Percentiles rank a stretch among this genome's conserved stretches.
Evolutionary conservation across 2,329 filamentous ascomycete genomes (phyloP).

Genomic region (Phyllosticta capitalensis): DNA sequence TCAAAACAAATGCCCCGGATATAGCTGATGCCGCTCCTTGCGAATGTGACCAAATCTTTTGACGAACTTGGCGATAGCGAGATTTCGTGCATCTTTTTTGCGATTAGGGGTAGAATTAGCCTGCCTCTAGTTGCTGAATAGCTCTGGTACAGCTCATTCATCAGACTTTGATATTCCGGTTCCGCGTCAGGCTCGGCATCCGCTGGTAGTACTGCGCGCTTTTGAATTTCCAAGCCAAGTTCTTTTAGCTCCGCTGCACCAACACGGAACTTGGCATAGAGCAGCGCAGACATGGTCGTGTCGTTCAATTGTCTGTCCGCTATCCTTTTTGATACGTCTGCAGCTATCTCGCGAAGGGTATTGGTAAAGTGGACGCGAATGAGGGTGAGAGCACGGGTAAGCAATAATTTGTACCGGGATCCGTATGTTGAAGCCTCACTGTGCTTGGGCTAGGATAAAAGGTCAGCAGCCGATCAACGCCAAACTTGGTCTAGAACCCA

Average conservation of each 20-base stretch:
- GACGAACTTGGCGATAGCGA: conserved; percentile 50
- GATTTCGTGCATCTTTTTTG: conserved; percentile 50
- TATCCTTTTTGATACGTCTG: conserved; percentile 53
- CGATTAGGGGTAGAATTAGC: conserved; percentile 52
- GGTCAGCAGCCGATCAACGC: neutral
- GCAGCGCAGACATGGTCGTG: conserved; percentile 59
- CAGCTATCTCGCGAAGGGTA: conserved; percentile 51
- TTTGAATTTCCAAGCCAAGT: conserved; percentile 58
- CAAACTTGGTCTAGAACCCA: conserved; percentile 35
- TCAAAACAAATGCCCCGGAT: conserved; percentile 56
- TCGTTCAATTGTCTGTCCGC: conserved; percentile 60
- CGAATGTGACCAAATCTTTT: conserved; percentile 56
- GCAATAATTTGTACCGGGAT: conserved; percentile 73
- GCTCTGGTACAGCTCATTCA: conserved; percentile 56
- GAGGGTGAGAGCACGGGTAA: conserved; percentile 59
- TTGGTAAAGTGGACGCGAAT: conserved; percentile 58
- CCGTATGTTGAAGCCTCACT: conserved; percentile 82
- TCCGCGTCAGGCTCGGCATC: conserved; percentile 50
- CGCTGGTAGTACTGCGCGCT: conserved; percentile 50
- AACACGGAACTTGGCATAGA: conserved; percentile 63
- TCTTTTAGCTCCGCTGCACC: conserved; percentile 56
- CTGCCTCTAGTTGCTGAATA: conserved; percentile 50
- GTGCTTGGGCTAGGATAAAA: conserved; percentile 61
- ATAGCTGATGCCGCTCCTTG: conserved; percentile 55
- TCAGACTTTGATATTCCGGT: conserved; percentile 56